Conservation (phyloP, 176 grass and related monocot species). For the Carex scoparia region DNA sequence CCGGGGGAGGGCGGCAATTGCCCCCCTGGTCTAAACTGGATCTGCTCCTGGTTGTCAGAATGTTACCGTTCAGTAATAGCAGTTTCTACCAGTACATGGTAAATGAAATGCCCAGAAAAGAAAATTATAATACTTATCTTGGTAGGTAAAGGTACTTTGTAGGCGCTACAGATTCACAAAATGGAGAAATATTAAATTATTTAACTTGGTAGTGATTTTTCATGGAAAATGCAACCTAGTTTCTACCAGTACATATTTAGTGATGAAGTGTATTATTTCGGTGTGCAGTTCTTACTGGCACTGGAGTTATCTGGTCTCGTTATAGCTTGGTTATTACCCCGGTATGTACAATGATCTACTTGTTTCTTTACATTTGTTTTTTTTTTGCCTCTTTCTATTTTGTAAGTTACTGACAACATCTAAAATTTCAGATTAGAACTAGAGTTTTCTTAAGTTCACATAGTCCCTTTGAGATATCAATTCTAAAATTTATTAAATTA, state of each 20-base stretch:
- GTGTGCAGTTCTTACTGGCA: conserved; percentile 54
- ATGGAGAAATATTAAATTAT: background rate
- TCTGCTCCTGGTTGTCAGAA: background rate
- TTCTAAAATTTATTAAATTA: too few species aligned
- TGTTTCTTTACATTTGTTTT: background rate
- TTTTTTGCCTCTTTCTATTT: background rate
- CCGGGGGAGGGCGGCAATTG: too few species aligned
- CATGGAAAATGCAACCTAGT: conserved; percentile 2
- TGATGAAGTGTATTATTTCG: background rate
- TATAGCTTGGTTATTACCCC: conserved; percentile 65
- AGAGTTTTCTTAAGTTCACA: too few species aligned
- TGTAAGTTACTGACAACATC: background rate
- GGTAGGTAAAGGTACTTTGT: background rate
- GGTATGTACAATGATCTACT: conserved; percentile 23
- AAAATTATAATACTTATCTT: background rate
- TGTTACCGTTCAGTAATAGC: background rate
- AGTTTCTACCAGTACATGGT: background rate
- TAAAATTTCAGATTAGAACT: background rate
- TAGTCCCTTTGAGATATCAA: too few species aligned
- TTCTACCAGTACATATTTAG: background rate
- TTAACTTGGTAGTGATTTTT: background rate
- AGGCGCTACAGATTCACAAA: background rate
- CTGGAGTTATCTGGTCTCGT: conserved; percentile 56
- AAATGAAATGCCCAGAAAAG: background rate
- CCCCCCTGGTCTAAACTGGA: too few species aligned